Percentiles rank a stretch among this genome's conserved stretches.
Evolutionary conservation across 1,284 basidiomycete genomes (phyloP).

Genomic region (Ceratobasidium theobromae): DNA sequence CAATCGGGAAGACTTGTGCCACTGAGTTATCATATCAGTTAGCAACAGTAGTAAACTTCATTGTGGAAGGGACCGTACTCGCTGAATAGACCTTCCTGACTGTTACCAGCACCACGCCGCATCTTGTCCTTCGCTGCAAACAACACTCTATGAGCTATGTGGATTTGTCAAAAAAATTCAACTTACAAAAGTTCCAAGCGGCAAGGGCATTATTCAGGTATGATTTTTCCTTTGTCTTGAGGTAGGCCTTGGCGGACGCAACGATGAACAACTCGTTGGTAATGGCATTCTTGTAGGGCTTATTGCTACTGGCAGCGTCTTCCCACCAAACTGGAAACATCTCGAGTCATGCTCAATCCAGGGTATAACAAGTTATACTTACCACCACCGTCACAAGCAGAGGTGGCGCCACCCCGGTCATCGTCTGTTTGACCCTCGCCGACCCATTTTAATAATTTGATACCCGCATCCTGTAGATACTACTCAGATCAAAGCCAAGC

Average conservation of each 20-base stretch:
- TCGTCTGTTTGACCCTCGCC: slow-evolving; percentile 10
- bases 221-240: slow-evolving; percentile 44
- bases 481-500: too few species aligned
- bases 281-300: slow-evolving; percentile 59
- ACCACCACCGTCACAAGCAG: slow-evolving; percentile 49
- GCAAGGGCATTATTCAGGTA: slow-evolving; percentile 52
- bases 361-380: slow-evolving; percentile 33
- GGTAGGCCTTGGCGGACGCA: slow-evolving; percentile 52
- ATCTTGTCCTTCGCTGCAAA: slow-evolving; percentile 4
- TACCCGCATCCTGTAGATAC: slow-evolving; percentile 1
- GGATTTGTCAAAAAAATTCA: background rate
- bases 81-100: background rate
- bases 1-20: slow-evolving; percentile 6
- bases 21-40: background rate
- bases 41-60: background rate
- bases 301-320: slow-evolving; percentile 41
- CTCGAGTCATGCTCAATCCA: background rate
- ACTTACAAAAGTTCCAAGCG: slow-evolving; percentile 18
- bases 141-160: background rate
- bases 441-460: background rate
- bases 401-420: slow-evolving; percentile 44
- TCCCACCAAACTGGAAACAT: slow-evolving; percentile 55
- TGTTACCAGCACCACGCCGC: background rate
- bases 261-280: slow-evolving; percentile 58
- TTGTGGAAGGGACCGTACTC: background rate